phyloP scores from a whole-genome alignment of 129 eudicot species.

The Tagetes erecta region DNA sequence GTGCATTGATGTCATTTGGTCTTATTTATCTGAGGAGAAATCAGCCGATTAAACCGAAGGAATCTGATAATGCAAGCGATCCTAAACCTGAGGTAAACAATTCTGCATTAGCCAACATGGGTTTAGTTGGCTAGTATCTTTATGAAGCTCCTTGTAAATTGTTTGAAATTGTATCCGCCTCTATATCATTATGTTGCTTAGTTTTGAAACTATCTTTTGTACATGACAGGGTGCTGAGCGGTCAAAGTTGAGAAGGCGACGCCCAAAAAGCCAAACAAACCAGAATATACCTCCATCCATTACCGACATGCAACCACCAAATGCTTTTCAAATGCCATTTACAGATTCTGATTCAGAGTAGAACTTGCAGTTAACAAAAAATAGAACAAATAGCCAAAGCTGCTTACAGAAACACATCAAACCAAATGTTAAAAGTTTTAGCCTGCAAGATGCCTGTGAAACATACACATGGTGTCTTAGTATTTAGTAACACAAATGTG shows the following conservation, averaged over 20 bases:
- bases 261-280: slow-evolving; percentile 35
- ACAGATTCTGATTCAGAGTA: slow-evolving; percentile 81
- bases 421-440: background rate
- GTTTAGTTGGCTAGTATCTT: background rate
- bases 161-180: background rate
- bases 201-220: background rate
- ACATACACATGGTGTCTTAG: slow-evolving; percentile 5
- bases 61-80: slow-evolving; percentile 37
- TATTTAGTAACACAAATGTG: slow-evolving; percentile 15
- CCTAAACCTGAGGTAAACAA: slow-evolving; percentile 38
- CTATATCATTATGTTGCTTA: slow-evolving; percentile 3
- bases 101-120: background rate
- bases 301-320: slow-evolving; percentile 65
- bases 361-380: slow-evolving; percentile 6
- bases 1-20: slow-evolving; percentile 77
- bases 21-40: slow-evolving; percentile 64
- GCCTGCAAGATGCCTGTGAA: slow-evolving; percentile 13
- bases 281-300: slow-evolving; percentile 58
- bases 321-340: slow-evolving; percentile 69
- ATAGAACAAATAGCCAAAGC: background rate
- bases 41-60: slow-evolving; percentile 44
- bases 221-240: slow-evolving; percentile 41
- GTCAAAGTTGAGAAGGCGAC: slow-evolving; percentile 49
- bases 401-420: slow-evolving; percentile 19
- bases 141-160: slow-evolving; percentile 6